These are phyloP conservation scores for Aspergillus persii DNA, from an alignment of 2,329 filamentous ascomycete genomes.

Conservation along the genomic window DNA sequence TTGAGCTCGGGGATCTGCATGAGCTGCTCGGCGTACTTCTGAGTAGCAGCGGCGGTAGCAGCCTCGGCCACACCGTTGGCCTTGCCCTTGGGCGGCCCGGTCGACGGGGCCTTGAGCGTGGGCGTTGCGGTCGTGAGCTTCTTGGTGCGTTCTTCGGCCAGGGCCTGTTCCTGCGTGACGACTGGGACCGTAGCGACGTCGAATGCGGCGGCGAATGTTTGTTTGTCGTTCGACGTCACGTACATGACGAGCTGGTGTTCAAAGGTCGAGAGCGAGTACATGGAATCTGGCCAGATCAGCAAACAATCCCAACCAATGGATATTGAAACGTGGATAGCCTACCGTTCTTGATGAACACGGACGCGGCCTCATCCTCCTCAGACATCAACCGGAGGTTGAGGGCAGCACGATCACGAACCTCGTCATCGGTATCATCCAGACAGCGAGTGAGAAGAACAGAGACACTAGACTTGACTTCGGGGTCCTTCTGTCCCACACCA, in stretches of 20 bases:
- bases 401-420: constrained; percentile 92
- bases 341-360: constrained; percentile 91
- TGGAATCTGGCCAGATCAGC: constrained; percentile 64
- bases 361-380: constrained; percentile 82
- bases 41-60: constrained; percentile 73
- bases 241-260: constrained; percentile 98
- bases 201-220: constrained; percentile 80
- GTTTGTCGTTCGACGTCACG: constrained; percentile 86
- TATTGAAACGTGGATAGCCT: constrained; percentile 26
- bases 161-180: constrained; percentile 91
- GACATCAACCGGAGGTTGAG: constrained; percentile 89
- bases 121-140: constrained; percentile 92
- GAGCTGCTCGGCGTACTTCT: constrained; percentile 86
- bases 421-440: constrained; percentile 94
- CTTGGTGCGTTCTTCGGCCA: constrained; percentile 94
- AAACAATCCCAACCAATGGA: not conserved
- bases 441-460: constrained; percentile 88
- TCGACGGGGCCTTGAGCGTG: constrained; percentile 87
- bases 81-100: constrained; percentile 71
- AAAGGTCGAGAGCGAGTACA: constrained; percentile 91
- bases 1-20: constrained; percentile 87
- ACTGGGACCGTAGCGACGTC: constrained; percentile 88
- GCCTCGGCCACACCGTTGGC: constrained; percentile 70
- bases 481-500: constrained; percentile 92
- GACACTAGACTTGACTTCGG: constrained; percentile 94